phyloP scores from a whole-genome alignment of 192 early-diverging fungal species.

The Phycomyces blakesleeanus region DNA sequence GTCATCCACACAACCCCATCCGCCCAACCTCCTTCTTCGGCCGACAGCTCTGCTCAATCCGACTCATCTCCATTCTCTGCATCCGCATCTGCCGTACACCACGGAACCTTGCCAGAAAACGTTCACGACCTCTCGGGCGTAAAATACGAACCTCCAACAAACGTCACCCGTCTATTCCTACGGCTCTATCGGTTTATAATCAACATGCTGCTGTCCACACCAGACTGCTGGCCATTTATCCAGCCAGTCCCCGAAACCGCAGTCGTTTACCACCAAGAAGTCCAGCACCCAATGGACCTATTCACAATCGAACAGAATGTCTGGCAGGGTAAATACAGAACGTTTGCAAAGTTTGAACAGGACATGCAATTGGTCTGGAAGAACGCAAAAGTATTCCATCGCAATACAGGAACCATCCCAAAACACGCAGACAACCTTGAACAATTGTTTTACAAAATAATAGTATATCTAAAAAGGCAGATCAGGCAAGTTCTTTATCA shows the following conservation, averaged over 20 bases:
- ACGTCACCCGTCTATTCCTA: constrained; percentile 23
- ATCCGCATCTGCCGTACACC: no score
- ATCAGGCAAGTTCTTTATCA: constrained; percentile 5
- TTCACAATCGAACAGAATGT: constrained; percentile 49
- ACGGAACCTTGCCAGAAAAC: no score
- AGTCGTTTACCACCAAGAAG: constrained; percentile 42
- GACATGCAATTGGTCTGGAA: constrained; percentile 45
- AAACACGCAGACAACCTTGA: constrained; percentile 31
- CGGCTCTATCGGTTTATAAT: constrained; percentile 33
- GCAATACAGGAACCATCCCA: constrained; percentile 27
- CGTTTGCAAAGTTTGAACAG: constrained; percentile 42
- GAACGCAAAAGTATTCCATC: constrained; percentile 41
- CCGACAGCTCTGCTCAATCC: not conserved
- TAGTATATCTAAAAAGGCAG: constrained; percentile 23
- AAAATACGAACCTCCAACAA: constrained; percentile 19
- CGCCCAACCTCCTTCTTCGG: not conserved
- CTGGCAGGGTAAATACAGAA: constrained; percentile 42
- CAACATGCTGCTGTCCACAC: constrained; percentile 31
- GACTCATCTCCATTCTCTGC: no score
- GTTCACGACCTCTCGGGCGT: constrained; percentile 13
- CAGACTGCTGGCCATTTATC: constrained; percentile 34
- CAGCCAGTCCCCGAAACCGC: constrained; percentile 39
- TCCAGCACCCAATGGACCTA: constrained; percentile 53
- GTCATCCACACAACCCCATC: constrained; percentile 24
- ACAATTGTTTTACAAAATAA: constrained; percentile 24